Conservation (phyloP, 1,139 yeast species). For the Candida glucosophila region DNA sequence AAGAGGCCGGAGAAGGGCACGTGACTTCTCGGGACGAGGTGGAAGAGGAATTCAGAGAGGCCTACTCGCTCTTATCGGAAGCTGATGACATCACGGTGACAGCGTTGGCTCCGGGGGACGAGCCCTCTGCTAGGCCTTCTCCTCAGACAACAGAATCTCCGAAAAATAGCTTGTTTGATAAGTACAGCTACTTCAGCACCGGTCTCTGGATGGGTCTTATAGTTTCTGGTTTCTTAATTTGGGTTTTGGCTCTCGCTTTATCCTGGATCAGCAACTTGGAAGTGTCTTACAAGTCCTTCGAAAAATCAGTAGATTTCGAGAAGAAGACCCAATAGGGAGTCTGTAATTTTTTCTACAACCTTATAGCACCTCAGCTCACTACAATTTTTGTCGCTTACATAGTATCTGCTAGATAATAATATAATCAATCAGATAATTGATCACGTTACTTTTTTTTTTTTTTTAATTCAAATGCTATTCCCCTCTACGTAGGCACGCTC, state of each 20-base stretch:
- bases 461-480: too few species aligned
- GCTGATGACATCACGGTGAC: slow-evolving; percentile 17
- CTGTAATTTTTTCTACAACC: too few species aligned
- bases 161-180: slow-evolving; percentile 23
- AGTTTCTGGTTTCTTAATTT: slow-evolving; percentile 45
- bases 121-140: slow-evolving; percentile 1
- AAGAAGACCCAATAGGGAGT: slow-evolving; percentile 47
- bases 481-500: too few species aligned
- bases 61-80: slow-evolving; percentile 23
- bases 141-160: slow-evolving; percentile 2
- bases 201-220: slow-evolving; percentile 66
- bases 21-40: slow-evolving; percentile 12
- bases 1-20: too few species aligned
- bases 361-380: too few species aligned
- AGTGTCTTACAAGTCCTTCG: slow-evolving; percentile 66
- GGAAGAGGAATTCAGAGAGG: slow-evolving; percentile 24
- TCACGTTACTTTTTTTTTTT: slow-evolving; percentile 42
- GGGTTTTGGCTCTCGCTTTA: slow-evolving; percentile 46
- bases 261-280: slow-evolving; percentile 54
- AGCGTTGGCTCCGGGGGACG: slow-evolving; percentile 10
- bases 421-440: too few species aligned
- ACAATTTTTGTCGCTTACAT: too few species aligned
- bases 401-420: too few species aligned
- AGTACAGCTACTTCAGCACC: slow-evolving; percentile 35
- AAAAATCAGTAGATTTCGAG: slow-evolving; percentile 53